These are phyloP conservation scores for Davidsoniella virescens DNA, from an alignment of 2,329 filamentous ascomycete species.

Conservation along the genomic window DNA sequence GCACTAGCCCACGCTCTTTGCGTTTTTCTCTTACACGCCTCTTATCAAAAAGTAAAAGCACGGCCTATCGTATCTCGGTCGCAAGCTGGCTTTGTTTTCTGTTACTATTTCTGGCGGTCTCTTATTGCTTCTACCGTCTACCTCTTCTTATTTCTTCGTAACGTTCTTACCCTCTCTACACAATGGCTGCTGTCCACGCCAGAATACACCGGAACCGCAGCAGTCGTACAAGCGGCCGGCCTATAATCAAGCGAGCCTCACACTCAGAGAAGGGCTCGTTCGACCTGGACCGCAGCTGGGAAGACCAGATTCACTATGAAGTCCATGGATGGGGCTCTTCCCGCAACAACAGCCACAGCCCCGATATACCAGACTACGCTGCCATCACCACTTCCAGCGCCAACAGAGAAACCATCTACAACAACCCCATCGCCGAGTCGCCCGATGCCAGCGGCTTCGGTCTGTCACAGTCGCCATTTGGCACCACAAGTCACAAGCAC, in stretches of 20 bases:
- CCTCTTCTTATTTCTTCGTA: slow-evolving; percentile 16
- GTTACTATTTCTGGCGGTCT: background rate
- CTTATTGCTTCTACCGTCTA: slow-evolving; percentile 13
- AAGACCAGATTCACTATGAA: slow-evolving; percentile 32
- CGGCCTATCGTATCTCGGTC: background rate
- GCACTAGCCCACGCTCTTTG: too few relatives aligned
- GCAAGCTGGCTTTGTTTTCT: background rate
- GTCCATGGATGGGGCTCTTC: slow-evolving; percentile 20
- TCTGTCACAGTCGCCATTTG: too few relatives aligned
- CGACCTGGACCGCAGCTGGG: slow-evolving; percentile 43
- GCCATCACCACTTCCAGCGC: slow-evolving; percentile 14
- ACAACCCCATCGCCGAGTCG: background rate
- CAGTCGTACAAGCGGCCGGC: slow-evolving; percentile 7
- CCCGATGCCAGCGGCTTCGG: too few relatives aligned
- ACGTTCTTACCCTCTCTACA: slow-evolving; percentile 2
- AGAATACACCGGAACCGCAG: slow-evolving; percentile 14
- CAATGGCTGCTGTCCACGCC: slow-evolving; percentile 16
- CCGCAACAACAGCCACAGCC: slow-evolving; percentile 29
- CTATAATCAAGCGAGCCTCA: slow-evolving; percentile 39
- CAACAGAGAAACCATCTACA: slow-evolving; percentile 7
- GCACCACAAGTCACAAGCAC: too few relatives aligned
- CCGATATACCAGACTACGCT: slow-evolving; percentile 26
- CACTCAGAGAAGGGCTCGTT: slow-evolving; percentile 46
- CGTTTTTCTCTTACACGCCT: too few relatives aligned
- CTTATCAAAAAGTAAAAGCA: background rate